These are phyloP conservation scores for Avena eriantha DNA, from an alignment of 176 grass and related monocot species.

Conservation along the genomic window DNA sequence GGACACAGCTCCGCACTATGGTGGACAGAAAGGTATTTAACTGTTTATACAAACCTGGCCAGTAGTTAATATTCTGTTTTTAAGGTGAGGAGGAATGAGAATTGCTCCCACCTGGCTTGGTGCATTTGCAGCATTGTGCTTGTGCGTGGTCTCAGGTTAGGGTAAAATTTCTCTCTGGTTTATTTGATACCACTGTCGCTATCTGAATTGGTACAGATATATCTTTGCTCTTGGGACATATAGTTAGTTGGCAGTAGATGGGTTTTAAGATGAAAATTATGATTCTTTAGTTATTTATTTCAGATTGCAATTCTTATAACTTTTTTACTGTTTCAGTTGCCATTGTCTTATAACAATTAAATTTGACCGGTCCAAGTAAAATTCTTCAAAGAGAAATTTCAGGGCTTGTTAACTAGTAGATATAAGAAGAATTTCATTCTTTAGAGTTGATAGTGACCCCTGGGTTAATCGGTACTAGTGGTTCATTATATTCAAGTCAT, in stretches of 20 bases:
- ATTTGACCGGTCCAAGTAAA: not conserved
- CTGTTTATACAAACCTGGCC: not conserved
- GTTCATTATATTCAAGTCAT: not conserved
- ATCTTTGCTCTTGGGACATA: not conserved
- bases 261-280: too few relatives aligned
- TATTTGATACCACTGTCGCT: not conserved
- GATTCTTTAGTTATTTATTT: too few relatives aligned
- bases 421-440: not conserved
- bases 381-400: not conserved
- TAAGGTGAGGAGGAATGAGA: not conserved
- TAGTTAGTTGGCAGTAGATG: too few relatives aligned
- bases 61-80: not conserved
- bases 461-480: not conserved
- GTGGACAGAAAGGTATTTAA: constrained; percentile 87
- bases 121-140: too few relatives aligned
- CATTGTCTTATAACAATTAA: not conserved
- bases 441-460: not conserved
- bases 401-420: not conserved
- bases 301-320: too few relatives aligned
- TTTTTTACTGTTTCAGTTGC: not conserved
- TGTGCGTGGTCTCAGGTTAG: not conserved
- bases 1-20: constrained; percentile 95
- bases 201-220: not conserved
- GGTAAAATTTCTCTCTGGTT: not conserved
- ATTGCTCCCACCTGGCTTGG: not conserved